Conservation (phyloP, 2,329 filamentous ascomycete species). For the Zelopaecilomyces penicillatus region DNA sequence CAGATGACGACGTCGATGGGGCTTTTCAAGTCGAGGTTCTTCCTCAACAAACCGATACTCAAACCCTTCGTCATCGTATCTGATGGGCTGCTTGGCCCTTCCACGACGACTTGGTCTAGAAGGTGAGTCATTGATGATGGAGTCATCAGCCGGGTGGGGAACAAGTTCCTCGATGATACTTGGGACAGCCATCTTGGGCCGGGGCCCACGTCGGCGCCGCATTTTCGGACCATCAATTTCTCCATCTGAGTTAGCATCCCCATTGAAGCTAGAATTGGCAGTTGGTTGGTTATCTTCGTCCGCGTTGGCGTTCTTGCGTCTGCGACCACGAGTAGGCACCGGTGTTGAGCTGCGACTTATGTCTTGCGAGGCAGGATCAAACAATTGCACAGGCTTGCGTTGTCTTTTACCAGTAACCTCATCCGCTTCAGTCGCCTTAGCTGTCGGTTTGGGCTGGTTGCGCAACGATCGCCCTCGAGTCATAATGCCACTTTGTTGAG, state of each 20-base stretch:
- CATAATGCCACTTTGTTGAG: conserved; percentile 41
- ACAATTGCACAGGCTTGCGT: conserved; percentile 43
- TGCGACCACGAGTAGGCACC: conserved; percentile 23
- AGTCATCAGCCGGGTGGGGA: conserved; percentile 8
- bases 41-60: conserved; percentile 18
- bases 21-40: conserved; percentile 18
- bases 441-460: conserved; percentile 49
- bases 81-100: conserved; percentile 17
- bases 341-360: conserved; percentile 46
- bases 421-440: conserved; percentile 48
- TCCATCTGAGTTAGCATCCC: conserved; percentile 23
- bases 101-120: conserved; percentile 18
- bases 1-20: conserved; percentile 23
- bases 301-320: conserved; percentile 23
- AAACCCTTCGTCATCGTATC: conserved; percentile 20
- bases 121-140: conserved; percentile 3
- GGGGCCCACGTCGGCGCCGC: conserved; percentile 22
- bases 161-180: conserved; percentile 18
- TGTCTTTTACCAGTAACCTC: conserved; percentile 44
- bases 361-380: conserved; percentile 43
- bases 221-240: conserved; percentile 20
- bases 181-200: conserved; percentile 16
- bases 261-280: conserved; percentile 25
- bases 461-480: conserved; percentile 46
- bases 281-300: conserved; percentile 20